Percentiles rank a stretch among this genome's conserved stretches.
phyloP scores from a whole-genome alignment of 805 yeast species.

The Starmerella apicola region DNA sequence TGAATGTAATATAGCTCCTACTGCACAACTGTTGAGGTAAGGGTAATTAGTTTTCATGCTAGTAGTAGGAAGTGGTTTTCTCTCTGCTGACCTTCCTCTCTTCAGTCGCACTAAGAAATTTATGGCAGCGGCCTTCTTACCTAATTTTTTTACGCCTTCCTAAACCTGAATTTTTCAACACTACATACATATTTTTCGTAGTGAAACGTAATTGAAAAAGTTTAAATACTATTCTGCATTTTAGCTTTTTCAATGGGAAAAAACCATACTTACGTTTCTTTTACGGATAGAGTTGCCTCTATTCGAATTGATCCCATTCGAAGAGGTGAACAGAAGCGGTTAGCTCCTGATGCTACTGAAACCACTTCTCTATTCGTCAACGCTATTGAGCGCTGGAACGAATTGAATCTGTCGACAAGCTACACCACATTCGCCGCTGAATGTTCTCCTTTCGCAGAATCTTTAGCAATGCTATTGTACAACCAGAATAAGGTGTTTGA shows the following conservation, averaged over 20 bases:
- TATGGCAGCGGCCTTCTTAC: no score
- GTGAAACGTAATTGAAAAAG: neutral
- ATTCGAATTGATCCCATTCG: conserved; percentile 66
- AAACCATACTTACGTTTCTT: conserved; percentile 42
- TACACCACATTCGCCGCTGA: conserved; percentile 53
- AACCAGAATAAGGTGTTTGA: conserved; percentile 54
- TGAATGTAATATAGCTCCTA: no score
- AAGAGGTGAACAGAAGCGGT: conserved; percentile 20
- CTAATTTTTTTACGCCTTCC: no score
- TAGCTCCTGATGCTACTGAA: conserved; percentile 20
- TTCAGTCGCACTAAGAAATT: no score
- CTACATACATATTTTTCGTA: no score
- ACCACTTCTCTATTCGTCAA: conserved; percentile 60
- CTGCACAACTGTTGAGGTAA: no score
- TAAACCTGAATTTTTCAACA: no score
- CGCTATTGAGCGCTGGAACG: conserved; percentile 76
- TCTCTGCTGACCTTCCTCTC: no score
- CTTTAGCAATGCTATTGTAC: conserved; percentile 69
- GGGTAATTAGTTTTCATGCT: no score
- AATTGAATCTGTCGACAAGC: conserved; percentile 61
- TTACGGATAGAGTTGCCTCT: conserved; percentile 71
- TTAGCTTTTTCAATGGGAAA: conserved; percentile 7
- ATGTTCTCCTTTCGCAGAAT: conserved; percentile 44
- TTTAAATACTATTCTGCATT: no score
- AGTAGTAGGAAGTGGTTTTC: no score